Conservation (phyloP, 768 basidiomycete species). For the Suillus luteus region DNA sequence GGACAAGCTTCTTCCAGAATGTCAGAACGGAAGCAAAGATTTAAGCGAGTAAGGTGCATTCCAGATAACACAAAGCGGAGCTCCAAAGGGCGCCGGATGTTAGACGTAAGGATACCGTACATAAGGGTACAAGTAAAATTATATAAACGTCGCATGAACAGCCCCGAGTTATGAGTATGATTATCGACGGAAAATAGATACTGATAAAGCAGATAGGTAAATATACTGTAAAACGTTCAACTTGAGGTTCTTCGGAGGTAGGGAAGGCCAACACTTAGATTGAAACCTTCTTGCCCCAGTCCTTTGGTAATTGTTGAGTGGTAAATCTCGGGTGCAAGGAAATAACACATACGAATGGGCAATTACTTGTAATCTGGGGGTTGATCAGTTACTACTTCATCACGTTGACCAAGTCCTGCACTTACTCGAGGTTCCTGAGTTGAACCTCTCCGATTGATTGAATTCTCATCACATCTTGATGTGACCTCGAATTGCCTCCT, state of each 20-base stretch:
- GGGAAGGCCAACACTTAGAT: neutral
- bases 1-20: neutral
- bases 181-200: neutral
- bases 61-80: no score
- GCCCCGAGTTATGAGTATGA: neutral
- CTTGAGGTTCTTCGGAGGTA: neutral
- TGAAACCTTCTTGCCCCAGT: neutral
- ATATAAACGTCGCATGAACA: neutral
- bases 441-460: neutral
- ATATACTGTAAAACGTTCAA: neutral
- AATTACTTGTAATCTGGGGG: neutral
- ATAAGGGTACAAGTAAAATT: neutral
- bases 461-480: neutral
- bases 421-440: conserved; percentile 7
- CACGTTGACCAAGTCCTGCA: neutral
- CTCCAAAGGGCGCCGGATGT: no score
- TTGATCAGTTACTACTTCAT: neutral
- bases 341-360: conserved; percentile 2
- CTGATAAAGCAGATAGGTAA: neutral
- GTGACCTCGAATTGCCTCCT: neutral
- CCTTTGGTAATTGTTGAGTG: neutral
- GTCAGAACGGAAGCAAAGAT: neutral
- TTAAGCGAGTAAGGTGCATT: no score
- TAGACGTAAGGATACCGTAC: neutral
- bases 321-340: neutral